A percentile compares a stretch with the other conserved stretches of the same genome.
Conservation (phyloP, 2,329 filamentous ascomycete genomes). For the Colletotrichum sp. region DNA sequence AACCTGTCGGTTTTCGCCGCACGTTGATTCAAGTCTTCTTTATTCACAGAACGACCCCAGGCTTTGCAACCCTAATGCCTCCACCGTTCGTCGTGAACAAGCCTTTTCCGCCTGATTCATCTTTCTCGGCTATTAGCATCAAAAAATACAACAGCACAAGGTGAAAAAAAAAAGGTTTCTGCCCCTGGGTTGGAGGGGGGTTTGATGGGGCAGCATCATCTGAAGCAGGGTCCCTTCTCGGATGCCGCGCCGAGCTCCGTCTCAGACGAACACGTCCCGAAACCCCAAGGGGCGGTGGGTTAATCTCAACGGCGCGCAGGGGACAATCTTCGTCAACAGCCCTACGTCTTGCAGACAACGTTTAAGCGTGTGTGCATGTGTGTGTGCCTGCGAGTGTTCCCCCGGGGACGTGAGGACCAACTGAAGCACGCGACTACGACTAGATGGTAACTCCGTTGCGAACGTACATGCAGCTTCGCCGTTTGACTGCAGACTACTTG, state of each 20-base stretch:
- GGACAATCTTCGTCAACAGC: not conserved
- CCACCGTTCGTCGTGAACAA: not conserved
- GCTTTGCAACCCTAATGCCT: not conserved
- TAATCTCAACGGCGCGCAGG: not conserved
- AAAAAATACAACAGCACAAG: not conserved
- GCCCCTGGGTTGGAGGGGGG: not conserved
- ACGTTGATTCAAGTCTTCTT: not conserved
- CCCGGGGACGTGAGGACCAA: not conserved
- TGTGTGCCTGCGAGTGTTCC: not conserved
- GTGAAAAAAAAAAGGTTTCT: not conserved
- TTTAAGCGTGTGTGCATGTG: not conserved
- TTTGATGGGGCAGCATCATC: not conserved
- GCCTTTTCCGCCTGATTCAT: not conserved
- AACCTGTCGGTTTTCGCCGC: not conserved
- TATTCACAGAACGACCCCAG: not conserved
- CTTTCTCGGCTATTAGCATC: not conserved
- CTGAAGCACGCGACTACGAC: not conserved
- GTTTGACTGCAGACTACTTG: not conserved
- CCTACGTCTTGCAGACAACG: not conserved
- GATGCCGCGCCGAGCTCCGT: not conserved
- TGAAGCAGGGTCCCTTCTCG: not conserved
- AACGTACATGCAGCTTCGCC: not conserved
- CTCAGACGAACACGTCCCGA: conserved; percentile 2
- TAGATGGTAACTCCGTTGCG: not conserved
- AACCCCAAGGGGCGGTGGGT: not conserved